Evolutionary conservation across 805 yeast genomes (phyloP).

Genomic region (Spathaspora arborariae): DNA sequence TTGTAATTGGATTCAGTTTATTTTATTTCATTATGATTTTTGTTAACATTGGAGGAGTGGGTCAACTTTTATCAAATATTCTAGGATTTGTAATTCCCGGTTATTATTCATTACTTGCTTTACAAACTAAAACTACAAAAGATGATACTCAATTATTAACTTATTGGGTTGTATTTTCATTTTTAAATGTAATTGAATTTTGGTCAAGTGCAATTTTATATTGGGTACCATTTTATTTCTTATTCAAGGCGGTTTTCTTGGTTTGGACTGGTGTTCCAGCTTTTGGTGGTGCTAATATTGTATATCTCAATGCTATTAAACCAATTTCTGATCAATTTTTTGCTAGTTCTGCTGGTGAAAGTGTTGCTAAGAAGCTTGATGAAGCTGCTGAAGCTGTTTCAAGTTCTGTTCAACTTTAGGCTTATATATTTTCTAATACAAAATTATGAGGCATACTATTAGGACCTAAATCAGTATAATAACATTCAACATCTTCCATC

Average conservation of each 20-base stretch:
- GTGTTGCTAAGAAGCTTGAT: slow-evolving; percentile 41
- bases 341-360: background rate
- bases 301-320: slow-evolving; percentile 61
- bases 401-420: slow-evolving; percentile 7
- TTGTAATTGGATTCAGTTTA: slow-evolving; percentile 60
- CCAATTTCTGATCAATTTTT: slow-evolving; percentile 49
- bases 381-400: slow-evolving; percentile 47
- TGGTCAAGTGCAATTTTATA: slow-evolving; percentile 91
- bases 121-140: slow-evolving; percentile 59
- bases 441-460: background rate
- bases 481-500: slow-evolving; percentile 9
- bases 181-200: slow-evolving; percentile 86
- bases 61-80: slow-evolving; percentile 87
- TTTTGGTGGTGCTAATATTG: slow-evolving; percentile 77
- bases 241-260: slow-evolving; percentile 84
- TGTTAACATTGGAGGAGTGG: slow-evolving; percentile 90
- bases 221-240: slow-evolving; percentile 96
- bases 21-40: slow-evolving; percentile 76
- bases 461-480: background rate
- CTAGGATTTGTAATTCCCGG: slow-evolving; percentile 92
- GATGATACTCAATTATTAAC: slow-evolving; percentile 90
- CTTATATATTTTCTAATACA: background rate
- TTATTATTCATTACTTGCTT: slow-evolving; percentile 79
- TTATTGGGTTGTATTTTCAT: slow-evolving; percentile 98
- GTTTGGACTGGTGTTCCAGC: slow-evolving; percentile 85